Conservation (phyloP, 441 rosid species). For the Corymbia citriodora region DNA sequence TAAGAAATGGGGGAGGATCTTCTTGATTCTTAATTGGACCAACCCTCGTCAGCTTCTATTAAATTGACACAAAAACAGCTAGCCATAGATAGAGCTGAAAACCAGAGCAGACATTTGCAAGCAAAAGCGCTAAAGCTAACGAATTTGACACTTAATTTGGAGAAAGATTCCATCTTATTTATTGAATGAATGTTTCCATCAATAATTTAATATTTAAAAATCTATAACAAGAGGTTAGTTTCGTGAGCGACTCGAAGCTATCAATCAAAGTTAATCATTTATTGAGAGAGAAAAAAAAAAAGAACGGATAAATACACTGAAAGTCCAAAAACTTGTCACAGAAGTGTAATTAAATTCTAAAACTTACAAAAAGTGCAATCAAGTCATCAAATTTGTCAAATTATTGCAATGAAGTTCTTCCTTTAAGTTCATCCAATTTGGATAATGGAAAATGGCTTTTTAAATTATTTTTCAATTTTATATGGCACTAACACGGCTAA, state of each 20-base stretch:
- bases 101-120: background rate
- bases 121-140: background rate
- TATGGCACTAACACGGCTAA: background rate
- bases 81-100: background rate
- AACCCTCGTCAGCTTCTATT: background rate
- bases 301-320: too few species aligned
- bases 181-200: background rate
- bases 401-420: fast-evolving
- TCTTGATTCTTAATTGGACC: background rate
- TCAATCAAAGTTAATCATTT: background rate
- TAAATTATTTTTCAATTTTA: background rate
- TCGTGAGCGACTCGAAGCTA: background rate
- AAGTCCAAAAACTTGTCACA: too few species aligned
- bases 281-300: fast-evolving
- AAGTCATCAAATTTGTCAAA: fast-evolving
- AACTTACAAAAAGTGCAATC: background rate
- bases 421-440: background rate
- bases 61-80: background rate
- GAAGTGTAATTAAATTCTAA: background rate
- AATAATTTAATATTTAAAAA: too few species aligned
- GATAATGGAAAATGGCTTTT: background rate
- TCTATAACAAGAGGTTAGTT: background rate
- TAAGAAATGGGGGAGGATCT: background rate
- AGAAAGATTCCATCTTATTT: background rate
- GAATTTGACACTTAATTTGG: background rate